phyloP scores from a whole-genome alignment of 257 asterid genomes.

The Petrea volubilis region DNA sequence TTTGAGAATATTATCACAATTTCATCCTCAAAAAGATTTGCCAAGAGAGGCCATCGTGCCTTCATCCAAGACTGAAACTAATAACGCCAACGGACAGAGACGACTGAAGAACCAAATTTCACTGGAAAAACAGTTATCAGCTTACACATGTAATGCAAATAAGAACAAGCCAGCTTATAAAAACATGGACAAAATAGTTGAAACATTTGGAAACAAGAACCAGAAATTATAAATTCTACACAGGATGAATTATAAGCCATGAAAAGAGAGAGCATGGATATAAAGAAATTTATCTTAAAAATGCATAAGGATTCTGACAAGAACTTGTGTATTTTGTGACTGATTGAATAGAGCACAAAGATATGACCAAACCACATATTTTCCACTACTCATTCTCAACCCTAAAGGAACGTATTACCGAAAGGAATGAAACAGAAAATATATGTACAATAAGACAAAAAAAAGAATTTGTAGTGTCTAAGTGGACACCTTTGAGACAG shows the following conservation, averaged over 20 bases:
- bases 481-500: constrained; percentile 81
- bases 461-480: constrained; percentile 6
- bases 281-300: neutral
- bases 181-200: constrained; percentile 8
- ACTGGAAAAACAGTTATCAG: neutral
- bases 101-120: constrained; percentile 1
- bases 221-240: neutral
- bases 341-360: neutral
- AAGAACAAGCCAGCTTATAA: neutral
- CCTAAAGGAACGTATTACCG: constrained; percentile 2
- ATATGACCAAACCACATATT: neutral
- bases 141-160: neutral
- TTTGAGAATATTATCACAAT: neutral
- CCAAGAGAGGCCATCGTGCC: neutral
- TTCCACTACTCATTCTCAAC: constrained; percentile 1
- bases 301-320: neutral
- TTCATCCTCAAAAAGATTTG: neutral
- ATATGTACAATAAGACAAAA: constrained; percentile 12
- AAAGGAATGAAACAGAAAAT: constrained; percentile 9
- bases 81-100: neutral
- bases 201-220: constrained; percentile 11
- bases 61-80: constrained; percentile 3
- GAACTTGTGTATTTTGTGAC: neutral
- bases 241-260: constrained; percentile 1
- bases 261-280: constrained; percentile 4